These are phyloP conservation scores for Tremellales sp. DNA, from an alignment of 1,284 basidiomycete species.

Conservation along the genomic window DNA sequence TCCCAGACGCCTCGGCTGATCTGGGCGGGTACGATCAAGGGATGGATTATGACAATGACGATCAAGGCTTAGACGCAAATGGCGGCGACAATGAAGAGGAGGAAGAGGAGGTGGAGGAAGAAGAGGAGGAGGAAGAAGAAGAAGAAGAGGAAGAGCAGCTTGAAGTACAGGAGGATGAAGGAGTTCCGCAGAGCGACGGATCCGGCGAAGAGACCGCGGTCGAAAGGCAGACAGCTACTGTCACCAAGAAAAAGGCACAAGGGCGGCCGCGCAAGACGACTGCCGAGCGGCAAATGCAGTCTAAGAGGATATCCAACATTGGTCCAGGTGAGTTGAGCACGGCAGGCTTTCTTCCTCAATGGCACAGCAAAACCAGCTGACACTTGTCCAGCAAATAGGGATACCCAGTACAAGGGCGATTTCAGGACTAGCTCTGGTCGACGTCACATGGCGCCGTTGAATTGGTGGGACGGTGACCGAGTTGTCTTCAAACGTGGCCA, in stretches of 20 bases:
- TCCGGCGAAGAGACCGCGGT: conserved; percentile 7
- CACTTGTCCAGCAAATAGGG: no score
- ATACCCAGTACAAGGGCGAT: conserved; percentile 51
- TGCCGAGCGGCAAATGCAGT: no score
- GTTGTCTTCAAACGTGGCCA: conserved; percentile 66
- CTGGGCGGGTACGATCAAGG: no score
- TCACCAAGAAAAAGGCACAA: neutral
- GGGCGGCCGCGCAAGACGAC: no score
- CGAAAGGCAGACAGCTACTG: neutral
- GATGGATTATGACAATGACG: no score
- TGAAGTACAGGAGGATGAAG: conserved; percentile 1
- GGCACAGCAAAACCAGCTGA: no score
- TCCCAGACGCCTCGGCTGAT: no score
- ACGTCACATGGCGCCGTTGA: conserved; percentile 69
- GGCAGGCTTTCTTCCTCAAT: no score
- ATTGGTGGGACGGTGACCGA: conserved; percentile 91
- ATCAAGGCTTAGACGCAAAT: conserved; percentile 3
- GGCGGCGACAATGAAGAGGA: conserved; percentile 6
- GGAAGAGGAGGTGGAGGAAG: conserved; percentile 9
- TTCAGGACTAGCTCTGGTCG: conserved; percentile 62
- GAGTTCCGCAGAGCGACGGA: neutral
- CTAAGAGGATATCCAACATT: no score
- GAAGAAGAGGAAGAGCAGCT: conserved; percentile 1
- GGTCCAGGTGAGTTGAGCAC: no score
- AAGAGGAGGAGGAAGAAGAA: conserved; percentile 3